Conservation (phyloP, 108 stramenopile genomes). For the Fistulifera solaris region DNA sequence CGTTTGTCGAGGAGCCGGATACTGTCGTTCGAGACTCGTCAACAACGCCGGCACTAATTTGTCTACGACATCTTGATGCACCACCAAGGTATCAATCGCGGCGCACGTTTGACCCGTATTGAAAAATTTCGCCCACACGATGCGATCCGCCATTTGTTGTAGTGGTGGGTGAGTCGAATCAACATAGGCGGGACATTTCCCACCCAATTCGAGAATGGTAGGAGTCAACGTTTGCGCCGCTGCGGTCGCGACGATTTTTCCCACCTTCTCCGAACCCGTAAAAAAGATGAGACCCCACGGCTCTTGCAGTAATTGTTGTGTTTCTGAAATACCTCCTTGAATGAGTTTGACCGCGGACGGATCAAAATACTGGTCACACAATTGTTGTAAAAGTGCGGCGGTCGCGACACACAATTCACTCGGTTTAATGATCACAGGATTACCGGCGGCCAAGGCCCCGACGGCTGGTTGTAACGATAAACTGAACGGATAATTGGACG, state of each 20-base stretch:
- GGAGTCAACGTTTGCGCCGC: slow-evolving; percentile 86
- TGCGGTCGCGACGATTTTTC: slow-evolving; percentile 57
- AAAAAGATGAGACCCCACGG: slow-evolving; percentile 76
- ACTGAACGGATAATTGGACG: slow-evolving; percentile 82
- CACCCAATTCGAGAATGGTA: slow-evolving; percentile 84
- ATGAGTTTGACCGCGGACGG: slow-evolving; percentile 47
- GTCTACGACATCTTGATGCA: slow-evolving; percentile 13
- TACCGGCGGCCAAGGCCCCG: slow-evolving; percentile 78
- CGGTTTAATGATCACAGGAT: slow-evolving; percentile 74
- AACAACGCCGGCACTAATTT: slow-evolving; percentile 3
- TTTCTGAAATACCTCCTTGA: slow-evolving; percentile 52
- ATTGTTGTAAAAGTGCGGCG: slow-evolving; percentile 29
- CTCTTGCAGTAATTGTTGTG: slow-evolving; percentile 44
- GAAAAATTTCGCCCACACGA: slow-evolving; percentile 54
- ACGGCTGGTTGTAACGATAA: slow-evolving; percentile 46
- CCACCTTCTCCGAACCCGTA: slow-evolving; percentile 71
- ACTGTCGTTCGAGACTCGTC: slow-evolving; percentile 16
- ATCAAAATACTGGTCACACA: slow-evolving; percentile 58
- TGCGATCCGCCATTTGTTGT: slow-evolving; percentile 42
- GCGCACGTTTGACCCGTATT: slow-evolving; percentile 91
- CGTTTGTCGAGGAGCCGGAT: slow-evolving; percentile 12
- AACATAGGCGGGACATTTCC: slow-evolving; percentile 71
- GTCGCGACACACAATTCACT: slow-evolving; percentile 44
- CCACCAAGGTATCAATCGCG: slow-evolving; percentile 59
- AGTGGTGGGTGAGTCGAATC: slow-evolving; percentile 46